phyloP scores from a whole-genome alignment of 768 basidiomycete species.

The Suillus plorans region DNA sequence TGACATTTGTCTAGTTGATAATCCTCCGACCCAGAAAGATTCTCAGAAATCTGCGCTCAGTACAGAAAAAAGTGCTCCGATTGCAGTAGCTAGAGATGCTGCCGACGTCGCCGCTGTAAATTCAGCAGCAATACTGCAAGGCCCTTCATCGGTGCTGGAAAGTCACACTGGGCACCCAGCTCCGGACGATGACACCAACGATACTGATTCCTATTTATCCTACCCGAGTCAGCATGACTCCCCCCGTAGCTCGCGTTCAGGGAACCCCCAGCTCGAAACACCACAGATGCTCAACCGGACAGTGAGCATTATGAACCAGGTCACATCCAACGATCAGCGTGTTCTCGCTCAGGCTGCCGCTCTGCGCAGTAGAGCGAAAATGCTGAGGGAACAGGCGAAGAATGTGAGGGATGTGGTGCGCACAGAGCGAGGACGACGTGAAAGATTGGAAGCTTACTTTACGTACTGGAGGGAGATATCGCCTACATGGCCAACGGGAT shows the following conservation, averaged over 20 bases:
- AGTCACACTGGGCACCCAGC: not conserved
- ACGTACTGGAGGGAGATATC: slow-evolving; percentile 27
- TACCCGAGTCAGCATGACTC: slow-evolving; percentile 22
- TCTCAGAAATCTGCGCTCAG: not conserved
- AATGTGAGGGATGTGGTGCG: slow-evolving; percentile 22
- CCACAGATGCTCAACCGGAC: slow-evolving; percentile 19
- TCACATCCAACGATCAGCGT: slow-evolving; percentile 18
- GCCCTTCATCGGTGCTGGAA: not conserved
- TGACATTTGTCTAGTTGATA: not conserved
- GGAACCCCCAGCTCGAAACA: slow-evolving; percentile 20
- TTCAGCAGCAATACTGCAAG: not conserved
- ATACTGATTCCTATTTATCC: slow-evolving; percentile 24
- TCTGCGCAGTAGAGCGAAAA: slow-evolving; percentile 18
- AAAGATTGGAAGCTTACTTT: slow-evolving; percentile 28
- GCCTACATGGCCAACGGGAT: slow-evolving; percentile 20
- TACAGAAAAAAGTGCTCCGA: not conserved
- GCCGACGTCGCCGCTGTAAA: not conserved
- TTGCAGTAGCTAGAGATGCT: not conserved
- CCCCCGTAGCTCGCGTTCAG: slow-evolving; percentile 21
- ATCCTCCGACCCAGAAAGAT: not conserved
- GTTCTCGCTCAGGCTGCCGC: slow-evolving; percentile 13
- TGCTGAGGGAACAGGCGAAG: slow-evolving; percentile 21
- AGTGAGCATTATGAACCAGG: slow-evolving; percentile 26
- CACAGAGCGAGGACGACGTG: slow-evolving; percentile 23
- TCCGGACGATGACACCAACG: slow-evolving; percentile 11